Conservation (phyloP, 331 rosid species). For the Malus hybrid region DNA sequence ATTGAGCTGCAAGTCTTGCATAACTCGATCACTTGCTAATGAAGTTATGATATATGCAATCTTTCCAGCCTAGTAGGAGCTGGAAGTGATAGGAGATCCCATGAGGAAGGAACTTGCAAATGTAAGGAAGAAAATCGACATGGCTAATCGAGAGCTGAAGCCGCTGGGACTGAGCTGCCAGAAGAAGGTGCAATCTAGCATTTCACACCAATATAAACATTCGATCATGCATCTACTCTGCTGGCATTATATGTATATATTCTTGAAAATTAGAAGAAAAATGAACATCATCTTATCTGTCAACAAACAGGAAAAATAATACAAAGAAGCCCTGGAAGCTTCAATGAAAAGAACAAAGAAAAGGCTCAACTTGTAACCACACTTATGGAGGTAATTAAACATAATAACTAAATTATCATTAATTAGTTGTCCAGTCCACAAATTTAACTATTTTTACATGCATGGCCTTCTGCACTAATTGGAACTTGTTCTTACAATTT, state of each 20-base stretch:
- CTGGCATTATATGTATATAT: too few species aligned
- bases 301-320: slow-evolving; percentile 64
- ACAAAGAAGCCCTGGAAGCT: slow-evolving; percentile 63
- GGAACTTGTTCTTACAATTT: background rate
- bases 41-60: background rate
- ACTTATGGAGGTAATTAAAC: slow-evolving; percentile 58
- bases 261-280: background rate
- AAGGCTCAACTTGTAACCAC: slow-evolving; percentile 57
- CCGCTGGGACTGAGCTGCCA: slow-evolving; percentile 65
- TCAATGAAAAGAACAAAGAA: slow-evolving; percentile 70
- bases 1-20: too few species aligned
- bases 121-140: slow-evolving; percentile 70
- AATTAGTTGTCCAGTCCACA: too few species aligned
- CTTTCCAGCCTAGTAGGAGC: slow-evolving; percentile 47
- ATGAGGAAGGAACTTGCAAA: slow-evolving; percentile 72
- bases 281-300: background rate
- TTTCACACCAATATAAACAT: background rate
- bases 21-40: background rate
- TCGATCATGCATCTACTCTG: background rate
- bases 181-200: slow-evolving; percentile 48
- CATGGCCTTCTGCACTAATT: background rate
- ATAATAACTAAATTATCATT: too few species aligned
- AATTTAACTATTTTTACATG: background rate
- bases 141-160: slow-evolving; percentile 65
- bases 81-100: slow-evolving; percentile 79